Base-by-base conservation (phyloP, 2,329 filamentous ascomycete genomes). In the Aschersonia sp. region DNA sequence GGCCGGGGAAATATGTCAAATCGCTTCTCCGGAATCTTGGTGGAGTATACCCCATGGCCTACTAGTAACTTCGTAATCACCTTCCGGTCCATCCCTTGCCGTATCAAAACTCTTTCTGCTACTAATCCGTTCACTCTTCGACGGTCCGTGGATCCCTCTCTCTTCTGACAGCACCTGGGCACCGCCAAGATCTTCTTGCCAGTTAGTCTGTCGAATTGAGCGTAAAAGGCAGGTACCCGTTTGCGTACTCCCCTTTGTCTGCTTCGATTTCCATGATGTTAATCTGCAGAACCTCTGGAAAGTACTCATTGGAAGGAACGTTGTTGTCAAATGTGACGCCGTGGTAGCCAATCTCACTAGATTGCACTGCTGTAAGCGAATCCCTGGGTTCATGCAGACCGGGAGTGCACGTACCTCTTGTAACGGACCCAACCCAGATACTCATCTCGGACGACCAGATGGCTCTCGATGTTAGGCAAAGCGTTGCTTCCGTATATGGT, bases 211-310 rank as follows among this genome's bases (percentile, higher is more conserved):
- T 55, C 12, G 60, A 54, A 52, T 69, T 54, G 9, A 68, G 57
- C 8, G 51, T 42, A 49, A 68, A 67, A 4, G 49, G 55, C 42
- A 66, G 53, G 46, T 53, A 52, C 44, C 56, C 51, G 39, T 66
- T 68, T 46, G 63, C 63, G 51, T 65, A 67, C 30, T 40, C 51
- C 4, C 54, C 58, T 1, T 50, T 47, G 46, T 58, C 55, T 11
- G 49, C 56, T 22, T 69, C 65, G 32, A 65, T 54, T 58, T 70
- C 66, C 44, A 65, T 54, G 46, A 70, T 67, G 43, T 67, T 68
- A 43, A 69, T 64, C 52, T 65, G 60, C 14, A 69, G 51, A 1
- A 68, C 63, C 49, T 70, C 64, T n/a, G 63, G 66, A 50, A 65
- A 54, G 30, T 37, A 35, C 45, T 70, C 60, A 39, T 63, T 52